Evolutionary conservation across 169 alveolate species (phyloP).

Genomic region (Plasmodium coatneyi): DNA sequence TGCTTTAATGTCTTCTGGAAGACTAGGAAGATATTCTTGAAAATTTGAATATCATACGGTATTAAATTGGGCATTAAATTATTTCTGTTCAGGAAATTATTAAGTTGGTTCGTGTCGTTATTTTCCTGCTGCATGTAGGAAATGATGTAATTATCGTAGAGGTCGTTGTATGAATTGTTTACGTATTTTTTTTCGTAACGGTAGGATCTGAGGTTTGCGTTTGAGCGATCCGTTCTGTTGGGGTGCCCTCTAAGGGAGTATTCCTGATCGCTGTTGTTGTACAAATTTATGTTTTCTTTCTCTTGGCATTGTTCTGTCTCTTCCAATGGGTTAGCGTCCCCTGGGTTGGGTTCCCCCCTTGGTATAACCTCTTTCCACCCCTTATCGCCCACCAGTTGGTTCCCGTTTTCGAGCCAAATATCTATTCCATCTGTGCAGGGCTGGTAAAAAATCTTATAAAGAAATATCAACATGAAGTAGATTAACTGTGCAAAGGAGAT

Average conservation of each 20-base stretch:
- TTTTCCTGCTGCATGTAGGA: slow-evolving; percentile 35
- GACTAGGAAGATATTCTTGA: slow-evolving; percentile 65
- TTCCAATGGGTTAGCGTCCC: background rate
- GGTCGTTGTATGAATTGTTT: background rate
- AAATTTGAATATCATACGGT: slow-evolving; percentile 66
- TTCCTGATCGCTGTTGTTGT: background rate
- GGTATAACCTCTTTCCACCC: background rate
- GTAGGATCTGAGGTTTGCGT: background rate
- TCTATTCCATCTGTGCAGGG: background rate
- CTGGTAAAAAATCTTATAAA: slow-evolving; percentile 69
- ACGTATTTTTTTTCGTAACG: background rate
- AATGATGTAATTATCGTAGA: slow-evolving; percentile 13
- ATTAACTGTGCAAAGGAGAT: slow-evolving; percentile 72
- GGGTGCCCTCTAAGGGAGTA: background rate
- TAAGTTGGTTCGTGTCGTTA: background rate
- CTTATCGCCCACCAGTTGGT: background rate
- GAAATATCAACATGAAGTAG: slow-evolving; percentile 61
- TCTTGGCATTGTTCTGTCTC: background rate
- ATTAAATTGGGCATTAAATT: background rate
- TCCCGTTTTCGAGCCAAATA: background rate
- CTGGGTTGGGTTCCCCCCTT: background rate
- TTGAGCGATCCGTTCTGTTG: background rate
- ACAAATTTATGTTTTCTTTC: background rate
- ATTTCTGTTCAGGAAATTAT: background rate
- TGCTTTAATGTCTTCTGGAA: slow-evolving; percentile 60